Percentiles rank a stretch among this genome's conserved stretches.
Conservation (phyloP, 1,139 yeast genomes). For the Protomyces macrosporus region DNA sequence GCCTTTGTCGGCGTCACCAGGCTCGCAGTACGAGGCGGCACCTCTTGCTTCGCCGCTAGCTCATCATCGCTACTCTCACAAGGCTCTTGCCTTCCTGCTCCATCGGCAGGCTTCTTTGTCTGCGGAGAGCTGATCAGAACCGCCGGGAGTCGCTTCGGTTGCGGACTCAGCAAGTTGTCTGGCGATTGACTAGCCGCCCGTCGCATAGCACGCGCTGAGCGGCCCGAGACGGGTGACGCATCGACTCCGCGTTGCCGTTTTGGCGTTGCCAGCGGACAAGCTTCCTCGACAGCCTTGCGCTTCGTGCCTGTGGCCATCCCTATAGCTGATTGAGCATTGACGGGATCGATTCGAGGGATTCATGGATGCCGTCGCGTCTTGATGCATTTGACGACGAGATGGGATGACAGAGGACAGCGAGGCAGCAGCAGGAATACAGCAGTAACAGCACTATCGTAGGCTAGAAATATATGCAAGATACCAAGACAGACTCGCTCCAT, state of each 20-base stretch:
- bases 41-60: background rate
- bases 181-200: background rate
- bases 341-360: no score
- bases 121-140: background rate
- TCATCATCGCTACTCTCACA: background rate
- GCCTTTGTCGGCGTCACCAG: no score
- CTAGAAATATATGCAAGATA: constrained; percentile 71
- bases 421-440: background rate
- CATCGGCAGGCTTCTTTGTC: background rate
- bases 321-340: background rate
- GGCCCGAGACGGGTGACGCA: background rate
- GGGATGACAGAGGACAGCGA: background rate
- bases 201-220: background rate
- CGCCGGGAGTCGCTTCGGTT: background rate
- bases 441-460: constrained; percentile 29
- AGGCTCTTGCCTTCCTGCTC: background rate
- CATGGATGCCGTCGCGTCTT: background rate
- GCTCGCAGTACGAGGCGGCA: no score
- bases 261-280: background rate
- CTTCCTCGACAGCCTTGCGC: background rate
- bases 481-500: constrained; percentile 91
- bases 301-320: background rate
- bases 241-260: background rate
- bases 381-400: background rate
- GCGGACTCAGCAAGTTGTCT: background rate